Conservation (phyloP, 176 grass and related monocot species). For the Guadua angustifolia region DNA sequence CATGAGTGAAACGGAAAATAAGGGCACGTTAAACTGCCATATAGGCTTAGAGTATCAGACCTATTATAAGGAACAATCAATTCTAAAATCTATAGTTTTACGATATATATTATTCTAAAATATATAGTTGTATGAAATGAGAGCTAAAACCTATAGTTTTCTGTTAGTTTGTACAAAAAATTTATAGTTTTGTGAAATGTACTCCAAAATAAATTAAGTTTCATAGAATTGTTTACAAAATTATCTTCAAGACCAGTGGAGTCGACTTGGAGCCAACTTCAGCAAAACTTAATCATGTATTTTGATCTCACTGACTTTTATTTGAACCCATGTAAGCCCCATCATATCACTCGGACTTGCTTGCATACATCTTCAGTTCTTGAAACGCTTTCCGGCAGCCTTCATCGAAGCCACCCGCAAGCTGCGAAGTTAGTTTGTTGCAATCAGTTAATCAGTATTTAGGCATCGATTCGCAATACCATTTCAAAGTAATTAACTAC, state of each 20-base stretch:
- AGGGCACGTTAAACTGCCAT: no score
- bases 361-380: slow-evolving; percentile 77
- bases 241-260: slow-evolving; percentile 37
- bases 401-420: slow-evolving; percentile 85
- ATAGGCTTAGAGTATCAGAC: no score
- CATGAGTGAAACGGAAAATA: no score
- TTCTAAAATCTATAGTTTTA: no score
- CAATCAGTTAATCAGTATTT: slow-evolving; percentile 37
- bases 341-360: slow-evolving; percentile 59
- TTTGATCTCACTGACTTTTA: slow-evolving; percentile 33
- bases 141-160: no score
- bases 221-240: slow-evolving; percentile 31
- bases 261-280: slow-evolving; percentile 39
- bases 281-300: slow-evolving; percentile 49
- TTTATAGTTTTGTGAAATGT: no score
- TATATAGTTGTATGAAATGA: no score
- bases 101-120: no score
- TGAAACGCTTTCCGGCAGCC: slow-evolving; percentile 73
- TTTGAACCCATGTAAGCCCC: slow-evolving; percentile 20
- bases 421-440: slow-evolving; percentile 54
- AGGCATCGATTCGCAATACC: slow-evolving; percentile 22
- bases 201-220: slow-evolving; percentile 44
- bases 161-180: no score
- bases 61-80: no score
- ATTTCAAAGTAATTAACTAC: slow-evolving; percentile 49